These are phyloP conservation scores for Citrus sinensis DNA, from an alignment of 345 rosid species.

Conservation along the genomic window DVS_A1.0 CM039168.1:27944001-27944500, in stretches of 20 bases:
- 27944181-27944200: neutral
- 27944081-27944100: neutral
- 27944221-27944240: neutral
- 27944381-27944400: constrained; percentile 70
- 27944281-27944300: constrained; percentile 76
- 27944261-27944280: neutral
- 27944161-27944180: neutral
- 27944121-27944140: neutral
- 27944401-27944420: constrained; percentile 91
- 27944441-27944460: constrained; percentile 97
- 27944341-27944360: constrained; percentile 98
- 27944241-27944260: neutral
- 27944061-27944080: neutral
- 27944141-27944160: neutral
- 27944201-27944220: neutral
- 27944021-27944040: neutral
- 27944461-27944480: constrained; percentile 96
- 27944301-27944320: constrained; percentile 98
- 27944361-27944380: constrained; percentile 97
- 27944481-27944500: constrained; percentile 80
- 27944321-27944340: constrained; percentile 97
- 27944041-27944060: neutral
- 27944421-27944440: constrained; percentile 98
- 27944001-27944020: neutral
- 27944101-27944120: constrained; percentile 5